Percentiles rank a stretch among this genome's conserved stretches.
These are phyloP conservation scores for Lepidium didymum DNA, from an alignment of 345 rosid genomes.

Conservation along the genomic window DNA sequence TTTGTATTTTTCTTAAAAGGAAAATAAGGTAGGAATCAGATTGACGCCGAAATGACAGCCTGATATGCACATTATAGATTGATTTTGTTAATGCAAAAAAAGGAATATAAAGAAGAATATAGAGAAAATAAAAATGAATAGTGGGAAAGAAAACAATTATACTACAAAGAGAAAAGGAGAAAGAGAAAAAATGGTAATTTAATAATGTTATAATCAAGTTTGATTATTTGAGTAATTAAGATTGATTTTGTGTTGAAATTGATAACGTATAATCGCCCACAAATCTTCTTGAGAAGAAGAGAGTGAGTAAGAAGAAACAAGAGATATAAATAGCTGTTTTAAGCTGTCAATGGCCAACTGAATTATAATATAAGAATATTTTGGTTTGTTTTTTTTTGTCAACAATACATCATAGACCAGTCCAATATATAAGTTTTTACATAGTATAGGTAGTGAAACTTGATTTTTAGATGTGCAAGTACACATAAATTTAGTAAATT, in stretches of 20 bases:
- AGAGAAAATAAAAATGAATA: neutral
- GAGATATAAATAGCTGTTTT: constrained; percentile 13
- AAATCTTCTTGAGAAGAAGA: constrained; percentile 15
- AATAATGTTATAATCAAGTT: neutral
- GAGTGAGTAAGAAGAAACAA: neutral
- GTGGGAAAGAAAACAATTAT: constrained; percentile 1
- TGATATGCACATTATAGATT: constrained; percentile 3
- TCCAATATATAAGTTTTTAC: too few relatives aligned
- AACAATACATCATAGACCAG: too few relatives aligned
- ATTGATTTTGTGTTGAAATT: neutral
- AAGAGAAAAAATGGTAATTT: neutral
- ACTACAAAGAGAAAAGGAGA: neutral
- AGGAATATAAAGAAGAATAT: neutral
- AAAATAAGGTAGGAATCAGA: constrained; percentile 21
- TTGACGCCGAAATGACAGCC: constrained; percentile 31
- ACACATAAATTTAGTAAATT: too few relatives aligned
- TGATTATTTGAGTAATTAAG: neutral
- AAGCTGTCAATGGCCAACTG: constrained; percentile 7
- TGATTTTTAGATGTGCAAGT: too few relatives aligned
- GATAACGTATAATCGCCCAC: constrained; percentile 25
- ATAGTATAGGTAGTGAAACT: too few relatives aligned
- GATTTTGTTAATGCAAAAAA: neutral
- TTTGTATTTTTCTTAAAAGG: neutral
- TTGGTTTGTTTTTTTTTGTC: too few relatives aligned
- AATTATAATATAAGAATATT: neutral